Evolutionary conservation across 2,329 filamentous ascomycete species (phyloP).

Genomic region (Colletotrichum orchidophilum): DNA sequence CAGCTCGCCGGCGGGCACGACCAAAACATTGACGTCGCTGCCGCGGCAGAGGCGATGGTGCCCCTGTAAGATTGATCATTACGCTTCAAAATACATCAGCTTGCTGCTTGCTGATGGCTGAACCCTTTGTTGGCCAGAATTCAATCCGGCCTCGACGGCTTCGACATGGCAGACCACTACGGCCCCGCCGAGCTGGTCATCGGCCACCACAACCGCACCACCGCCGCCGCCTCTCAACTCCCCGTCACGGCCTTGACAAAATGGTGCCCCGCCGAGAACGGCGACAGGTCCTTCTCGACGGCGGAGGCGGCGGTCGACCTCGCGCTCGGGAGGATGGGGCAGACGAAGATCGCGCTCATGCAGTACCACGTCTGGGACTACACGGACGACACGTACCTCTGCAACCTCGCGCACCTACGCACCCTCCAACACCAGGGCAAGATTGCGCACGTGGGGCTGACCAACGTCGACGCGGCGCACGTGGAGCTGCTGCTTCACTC

Average conservation of each 20-base stretch:
- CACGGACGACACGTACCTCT: constrained; percentile 20
- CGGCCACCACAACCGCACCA: not conserved
- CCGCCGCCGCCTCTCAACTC: not conserved
- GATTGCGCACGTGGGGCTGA: constrained; percentile 8
- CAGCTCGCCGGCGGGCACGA: constrained; percentile 28
- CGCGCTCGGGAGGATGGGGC: not conserved
- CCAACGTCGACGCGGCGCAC: constrained; percentile 27
- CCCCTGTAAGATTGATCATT: constrained; percentile 9
- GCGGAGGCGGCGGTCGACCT: constrained; percentile 16
- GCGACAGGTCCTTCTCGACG: not conserved
- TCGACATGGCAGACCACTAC: constrained; percentile 50
- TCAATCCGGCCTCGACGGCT: constrained; percentile 39
- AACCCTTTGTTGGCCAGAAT: not conserved
- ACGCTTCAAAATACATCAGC: too few relatives aligned
- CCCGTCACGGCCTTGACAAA: constrained; percentile 20
- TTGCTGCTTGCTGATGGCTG: too few relatives aligned
- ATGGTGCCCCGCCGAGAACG: constrained; percentile 24
- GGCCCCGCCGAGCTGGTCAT: constrained; percentile 31
- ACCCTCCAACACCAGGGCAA: not conserved
- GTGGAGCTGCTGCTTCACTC: constrained; percentile 17
- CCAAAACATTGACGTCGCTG: constrained; percentile 1
- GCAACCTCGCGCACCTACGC: constrained; percentile 17
- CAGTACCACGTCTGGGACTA: constrained; percentile 29
- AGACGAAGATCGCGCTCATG: constrained; percentile 8
- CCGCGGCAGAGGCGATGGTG: constrained; percentile 9